Evolutionary conservation across 2,329 filamentous ascomycete genomes (phyloP), one percentile per base, ranked within the genome.

Genomic region (Talaromyces sp.): DNA sequence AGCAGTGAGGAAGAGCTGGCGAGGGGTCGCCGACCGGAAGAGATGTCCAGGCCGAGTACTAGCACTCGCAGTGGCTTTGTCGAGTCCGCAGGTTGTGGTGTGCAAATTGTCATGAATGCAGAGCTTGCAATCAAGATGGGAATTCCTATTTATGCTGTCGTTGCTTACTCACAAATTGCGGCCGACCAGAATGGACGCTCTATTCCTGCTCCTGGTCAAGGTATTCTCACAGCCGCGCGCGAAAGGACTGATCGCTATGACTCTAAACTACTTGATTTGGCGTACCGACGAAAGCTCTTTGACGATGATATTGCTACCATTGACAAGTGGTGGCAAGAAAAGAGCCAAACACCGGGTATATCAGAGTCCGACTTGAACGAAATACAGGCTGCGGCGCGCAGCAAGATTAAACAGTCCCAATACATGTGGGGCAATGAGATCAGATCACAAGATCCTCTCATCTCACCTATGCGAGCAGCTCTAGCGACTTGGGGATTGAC

Each of bases 131-230:
- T 62, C 3, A 50, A 62, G 37, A 67, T 10, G 67, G 68, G 39
- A 11, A 61, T 56, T 16, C 47, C 95, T 14, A 98, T 99, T 74
- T 93, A 98, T 75, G 94, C 94, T 84, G 87, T 99, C 68, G 82
- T 99, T 72, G 95, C 91, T 66, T 87, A 97, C 74, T 97, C 94
- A 50, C 92, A 93, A 45, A 99, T 94, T 50, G 95, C 95, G 64
- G 98, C 94, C 58, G 95, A 99, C 85, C 98, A 98, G 88, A 98
- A 97, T 77, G 95, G 95, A 58, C 92, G 95, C 68, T 98, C 95
- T n/a, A 93, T 99, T 13, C 95, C 95, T 65, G 95, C 95, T 66
- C 95, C 95, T 63, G 95, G 95, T 31, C 91, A 98, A 81, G 95
- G 95, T 89, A 92, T 99, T 62, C 85, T 99, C 10, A 57, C 61